These are phyloP conservation scores for Excoecaria cochinchinensis DNA, from an alignment of 345 rosid genomes.

Conservation along the genomic window DNA sequence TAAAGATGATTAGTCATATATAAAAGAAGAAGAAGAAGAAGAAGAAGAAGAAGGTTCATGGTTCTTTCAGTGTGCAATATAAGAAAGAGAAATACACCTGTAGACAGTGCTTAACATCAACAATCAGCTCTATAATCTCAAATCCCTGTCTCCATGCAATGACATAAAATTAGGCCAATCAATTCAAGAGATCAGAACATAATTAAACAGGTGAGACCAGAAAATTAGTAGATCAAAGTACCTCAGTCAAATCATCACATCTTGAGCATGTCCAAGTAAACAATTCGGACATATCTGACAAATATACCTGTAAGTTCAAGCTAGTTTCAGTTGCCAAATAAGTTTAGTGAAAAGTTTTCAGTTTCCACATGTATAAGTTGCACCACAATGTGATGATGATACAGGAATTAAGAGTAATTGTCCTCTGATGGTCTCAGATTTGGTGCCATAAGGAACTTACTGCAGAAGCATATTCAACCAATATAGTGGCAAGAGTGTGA, in stretches of 20 bases:
- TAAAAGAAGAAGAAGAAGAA: background rate
- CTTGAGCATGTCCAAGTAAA: slow-evolving; percentile 88
- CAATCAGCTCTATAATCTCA: slow-evolving; percentile 71
- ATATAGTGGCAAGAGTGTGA: slow-evolving; percentile 70
- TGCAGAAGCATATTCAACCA: slow-evolving; percentile 95
- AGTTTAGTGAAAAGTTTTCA: background rate
- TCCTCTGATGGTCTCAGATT: background rate
- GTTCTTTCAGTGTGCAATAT: slow-evolving; percentile 7
- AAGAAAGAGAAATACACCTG: slow-evolving; percentile 44
- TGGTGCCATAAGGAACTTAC: slow-evolving; percentile 40
- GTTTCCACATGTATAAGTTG: background rate
- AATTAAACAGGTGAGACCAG: slow-evolving; percentile 1
- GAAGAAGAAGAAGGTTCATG: background rate
- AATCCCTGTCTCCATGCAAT: slow-evolving; percentile 61
- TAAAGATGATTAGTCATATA: slow-evolving; percentile 8
- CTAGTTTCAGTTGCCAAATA: slow-evolving; percentile 11
- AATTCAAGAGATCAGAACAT: background rate
- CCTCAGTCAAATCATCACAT: slow-evolving; percentile 78
- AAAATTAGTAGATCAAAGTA: slow-evolving; percentile 17
- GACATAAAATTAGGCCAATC: slow-evolving; percentile 13
- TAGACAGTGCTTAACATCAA: slow-evolving; percentile 78
- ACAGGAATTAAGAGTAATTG: background rate
- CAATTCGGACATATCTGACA: slow-evolving; percentile 75
- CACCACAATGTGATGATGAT: background rate
- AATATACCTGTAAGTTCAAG: slow-evolving; percentile 55